Evolutionary conservation across 345 rosid genomes (phyloP).

Genomic region (Nasturtium officinale): DNA sequence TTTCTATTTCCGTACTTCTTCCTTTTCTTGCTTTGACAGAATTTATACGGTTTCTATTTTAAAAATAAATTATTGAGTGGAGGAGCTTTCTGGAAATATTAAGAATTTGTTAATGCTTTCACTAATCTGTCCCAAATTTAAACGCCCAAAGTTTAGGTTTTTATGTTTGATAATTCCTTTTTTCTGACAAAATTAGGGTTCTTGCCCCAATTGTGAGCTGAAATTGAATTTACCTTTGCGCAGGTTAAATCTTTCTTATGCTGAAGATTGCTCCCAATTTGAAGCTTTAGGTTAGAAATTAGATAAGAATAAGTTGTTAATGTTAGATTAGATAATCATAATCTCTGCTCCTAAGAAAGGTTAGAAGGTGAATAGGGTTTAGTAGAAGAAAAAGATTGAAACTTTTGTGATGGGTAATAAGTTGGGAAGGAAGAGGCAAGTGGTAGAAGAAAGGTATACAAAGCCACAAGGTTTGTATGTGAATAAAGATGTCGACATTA

Average conservation of each 20-base stretch:
- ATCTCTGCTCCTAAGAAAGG: conserved; percentile 29
- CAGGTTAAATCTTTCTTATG: conserved; percentile 31
- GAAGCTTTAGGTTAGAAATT: conserved; percentile 16
- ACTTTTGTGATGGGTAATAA: conserved; percentile 83
- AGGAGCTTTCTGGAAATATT: background rate
- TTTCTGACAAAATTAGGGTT: conserved; percentile 12
- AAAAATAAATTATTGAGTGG: background rate
- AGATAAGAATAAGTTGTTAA: conserved; percentile 6
- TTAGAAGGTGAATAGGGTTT: conserved; percentile 13
- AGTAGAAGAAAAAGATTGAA: conserved; percentile 19
- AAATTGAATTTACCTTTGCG: conserved; percentile 10
- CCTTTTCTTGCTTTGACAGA: conserved; percentile 7
- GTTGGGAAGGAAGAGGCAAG: conserved; percentile 84
- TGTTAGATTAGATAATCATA: conserved; percentile 4
- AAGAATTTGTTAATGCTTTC: background rate
- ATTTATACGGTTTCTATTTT: conserved; percentile 18
- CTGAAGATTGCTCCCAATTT: conserved; percentile 15
- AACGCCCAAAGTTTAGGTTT: conserved; percentile 8
- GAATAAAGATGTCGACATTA: conserved; percentile 89
- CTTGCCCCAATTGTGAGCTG: conserved; percentile 16
- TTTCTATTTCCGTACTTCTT: background rate
- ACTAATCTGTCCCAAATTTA: background rate
- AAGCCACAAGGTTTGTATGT: conserved; percentile 88
- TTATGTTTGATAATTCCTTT: background rate
- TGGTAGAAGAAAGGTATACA: conserved; percentile 88